A percentile compares a stretch with the other conserved stretches of the same genome.
Evolutionary conservation across 2,329 filamentous ascomycete genomes (phyloP).

Genomic region (Colletotrichum sp.): DNA sequence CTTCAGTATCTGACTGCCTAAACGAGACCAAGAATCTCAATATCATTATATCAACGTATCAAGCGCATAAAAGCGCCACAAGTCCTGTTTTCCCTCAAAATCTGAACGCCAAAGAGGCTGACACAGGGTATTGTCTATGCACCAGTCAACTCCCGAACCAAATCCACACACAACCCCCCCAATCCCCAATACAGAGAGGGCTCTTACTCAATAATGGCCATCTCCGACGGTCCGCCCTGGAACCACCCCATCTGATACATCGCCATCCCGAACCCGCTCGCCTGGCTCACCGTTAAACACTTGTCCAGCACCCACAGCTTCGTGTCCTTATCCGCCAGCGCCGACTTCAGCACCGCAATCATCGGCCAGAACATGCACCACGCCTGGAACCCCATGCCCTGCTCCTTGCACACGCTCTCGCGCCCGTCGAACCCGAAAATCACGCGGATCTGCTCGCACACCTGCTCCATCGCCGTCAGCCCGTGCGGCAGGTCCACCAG

Average conservation of each 20-base stretch:
- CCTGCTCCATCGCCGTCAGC: slow-evolving; percentile 8
- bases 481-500: slow-evolving; percentile 12
- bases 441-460: slow-evolving; percentile 12
- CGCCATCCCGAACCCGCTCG: slow-evolving; percentile 8
- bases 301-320: slow-evolving; percentile 9
- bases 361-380: slow-evolving; percentile 20
- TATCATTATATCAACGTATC: not conserved
- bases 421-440: slow-evolving; percentile 9
- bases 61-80: not conserved
- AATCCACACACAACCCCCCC: not conserved
- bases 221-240: not conserved
- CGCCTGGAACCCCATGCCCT: slow-evolving; percentile 1
- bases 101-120: not conserved
- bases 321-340: not conserved
- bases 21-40: not conserved
- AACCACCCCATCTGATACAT: slow-evolving; percentile 15
- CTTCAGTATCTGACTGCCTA: not conserved
- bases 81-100: not conserved
- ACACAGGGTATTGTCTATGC: not conserved
- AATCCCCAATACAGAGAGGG: not conserved
- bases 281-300: not conserved
- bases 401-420: not conserved
- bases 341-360: slow-evolving; percentile 1
- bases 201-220: not conserved
- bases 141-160: not conserved